Evolutionary conservation across 2,329 filamentous ascomycete genomes (phyloP).

Genomic region (Immersiporthe knoxdaviesiana): DNA sequence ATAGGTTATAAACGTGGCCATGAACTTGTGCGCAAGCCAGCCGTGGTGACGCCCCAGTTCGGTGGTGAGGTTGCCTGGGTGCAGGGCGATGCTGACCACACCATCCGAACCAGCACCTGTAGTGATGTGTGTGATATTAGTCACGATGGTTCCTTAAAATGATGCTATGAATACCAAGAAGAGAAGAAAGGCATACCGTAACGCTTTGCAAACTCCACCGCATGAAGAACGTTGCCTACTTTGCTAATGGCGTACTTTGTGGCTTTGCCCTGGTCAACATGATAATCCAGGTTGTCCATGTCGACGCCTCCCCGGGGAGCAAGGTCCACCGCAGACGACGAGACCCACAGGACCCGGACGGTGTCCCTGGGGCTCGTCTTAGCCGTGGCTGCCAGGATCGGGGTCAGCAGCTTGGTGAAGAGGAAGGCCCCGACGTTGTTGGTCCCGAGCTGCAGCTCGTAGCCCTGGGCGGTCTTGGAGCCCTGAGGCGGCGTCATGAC

Average conservation of each 20-base stretch:
- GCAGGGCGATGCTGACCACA: constrained; percentile 22
- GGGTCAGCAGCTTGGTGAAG: constrained; percentile 15
- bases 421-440: constrained; percentile 17
- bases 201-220: constrained; percentile 14
- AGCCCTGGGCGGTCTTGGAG: constrained; percentile 32
- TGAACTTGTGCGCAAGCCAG: neutral
- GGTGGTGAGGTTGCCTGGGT: constrained; percentile 25
- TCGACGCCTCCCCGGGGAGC: neutral
- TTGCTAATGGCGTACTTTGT: constrained; percentile 24
- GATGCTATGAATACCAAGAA: too few species aligned
- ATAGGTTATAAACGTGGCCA: constrained; percentile 14
- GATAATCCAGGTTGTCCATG: constrained; percentile 14
- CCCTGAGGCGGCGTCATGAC: constrained; percentile 37
- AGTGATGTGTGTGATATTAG: too few species aligned
- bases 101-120: constrained; percentile 8
- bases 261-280: neutral
- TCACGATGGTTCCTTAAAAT: too few species aligned
- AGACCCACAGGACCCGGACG: constrained; percentile 22
- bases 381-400: constrained; percentile 3
- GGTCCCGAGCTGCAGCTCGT: constrained; percentile 17
- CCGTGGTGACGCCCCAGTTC: constrained; percentile 2
- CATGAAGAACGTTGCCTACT: constrained; percentile 15
- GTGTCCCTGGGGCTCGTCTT: neutral
- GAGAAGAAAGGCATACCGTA: constrained; percentile 5
- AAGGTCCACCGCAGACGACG: neutral